Conservation (phyloP, 208 protist genomes). For the Leishmania tropica region DNA sequence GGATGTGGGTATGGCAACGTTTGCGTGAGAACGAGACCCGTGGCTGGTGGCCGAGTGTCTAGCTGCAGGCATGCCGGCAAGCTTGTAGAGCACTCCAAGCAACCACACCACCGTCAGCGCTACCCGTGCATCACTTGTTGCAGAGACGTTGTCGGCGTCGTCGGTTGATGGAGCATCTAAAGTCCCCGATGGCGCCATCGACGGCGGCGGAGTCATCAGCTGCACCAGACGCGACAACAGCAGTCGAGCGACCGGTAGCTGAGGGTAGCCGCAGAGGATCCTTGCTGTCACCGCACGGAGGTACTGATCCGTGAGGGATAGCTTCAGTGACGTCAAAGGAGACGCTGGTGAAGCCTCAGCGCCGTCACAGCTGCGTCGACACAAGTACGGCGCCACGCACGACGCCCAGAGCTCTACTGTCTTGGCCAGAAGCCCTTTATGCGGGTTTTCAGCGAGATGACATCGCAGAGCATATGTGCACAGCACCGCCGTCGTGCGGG, state of each 20-base stretch:
- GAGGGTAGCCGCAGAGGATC: slow-evolving; percentile 25
- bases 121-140: not conserved
- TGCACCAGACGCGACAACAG: slow-evolving; percentile 30
- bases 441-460: slow-evolving; percentile 18
- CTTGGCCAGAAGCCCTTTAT: slow-evolving; percentile 18
- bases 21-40: not conserved
- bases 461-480: slow-evolving; percentile 30
- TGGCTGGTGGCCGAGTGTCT: not conserved
- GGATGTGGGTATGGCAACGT: not conserved
- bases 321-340: not conserved
- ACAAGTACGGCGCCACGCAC: slow-evolving; percentile 22
- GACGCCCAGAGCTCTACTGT: slow-evolving; percentile 32
- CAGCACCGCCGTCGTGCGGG: slow-evolving; percentile 22
- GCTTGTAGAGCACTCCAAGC: slow-evolving; percentile 6
- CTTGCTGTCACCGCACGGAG: slow-evolving; percentile 19
- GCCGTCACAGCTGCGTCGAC: not conserved
- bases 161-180: not conserved
- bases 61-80: not conserved
- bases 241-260: slow-evolving; percentile 28
- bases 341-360: not conserved
- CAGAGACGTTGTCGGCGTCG: not conserved
- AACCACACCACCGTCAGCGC: slow-evolving; percentile 9
- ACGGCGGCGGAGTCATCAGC: not conserved
- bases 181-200: not conserved
- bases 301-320: slow-evolving; percentile 28